A percentile compares a stretch with the other conserved stretches of the same genome.
phyloP scores from a whole-genome alignment of 2,329 filamentous ascomycete species.

The Pezicula rhizophila region DNA sequence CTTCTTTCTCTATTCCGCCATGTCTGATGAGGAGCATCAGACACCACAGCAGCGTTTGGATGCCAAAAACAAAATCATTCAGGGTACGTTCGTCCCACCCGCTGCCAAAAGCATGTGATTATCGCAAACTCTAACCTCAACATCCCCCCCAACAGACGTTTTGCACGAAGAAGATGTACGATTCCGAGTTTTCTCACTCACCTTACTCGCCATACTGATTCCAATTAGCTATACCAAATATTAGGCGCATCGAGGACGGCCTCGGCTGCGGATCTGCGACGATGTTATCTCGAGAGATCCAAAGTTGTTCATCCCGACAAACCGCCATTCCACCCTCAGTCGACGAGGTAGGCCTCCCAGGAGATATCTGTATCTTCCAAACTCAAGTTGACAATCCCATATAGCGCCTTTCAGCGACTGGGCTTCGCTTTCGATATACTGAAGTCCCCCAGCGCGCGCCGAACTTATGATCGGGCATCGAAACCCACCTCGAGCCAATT shows the following conservation, averaged over 20 bases:
- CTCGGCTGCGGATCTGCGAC: conserved; percentile 30
- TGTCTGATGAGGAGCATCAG: conserved; percentile 24
- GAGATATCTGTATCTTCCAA: neutral
- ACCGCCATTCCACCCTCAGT: conserved; percentile 30
- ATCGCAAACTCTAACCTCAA: conserved; percentile 7
- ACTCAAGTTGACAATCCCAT: neutral
- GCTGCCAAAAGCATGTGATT: conserved; percentile 23
- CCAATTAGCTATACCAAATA: conserved; percentile 29
- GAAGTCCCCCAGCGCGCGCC: conserved; percentile 30
- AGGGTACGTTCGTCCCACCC: conserved; percentile 13
- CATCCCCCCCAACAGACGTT: conserved; percentile 16
- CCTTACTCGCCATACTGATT: conserved; percentile 6
- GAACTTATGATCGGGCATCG: conserved; percentile 32
- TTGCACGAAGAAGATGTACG: conserved; percentile 29
- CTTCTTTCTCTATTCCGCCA: conserved; percentile 16
- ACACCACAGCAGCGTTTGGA: conserved; percentile 15
- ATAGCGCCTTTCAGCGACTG: conserved; percentile 32
- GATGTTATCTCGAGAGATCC: conserved; percentile 32
- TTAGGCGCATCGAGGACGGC: conserved; percentile 28
- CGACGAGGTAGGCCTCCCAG: conserved; percentile 24
- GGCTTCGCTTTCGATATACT: conserved; percentile 35
- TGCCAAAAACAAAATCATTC: conserved; percentile 23
- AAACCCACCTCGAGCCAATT: conserved; percentile 21
- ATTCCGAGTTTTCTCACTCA: neutral
- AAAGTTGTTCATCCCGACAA: conserved; percentile 35